Percentiles rank a stretch among this genome's conserved stretches.
phyloP scores from a whole-genome alignment of 2,329 filamentous ascomycete genomes.

The Metarhizium guizhouense region DNA sequence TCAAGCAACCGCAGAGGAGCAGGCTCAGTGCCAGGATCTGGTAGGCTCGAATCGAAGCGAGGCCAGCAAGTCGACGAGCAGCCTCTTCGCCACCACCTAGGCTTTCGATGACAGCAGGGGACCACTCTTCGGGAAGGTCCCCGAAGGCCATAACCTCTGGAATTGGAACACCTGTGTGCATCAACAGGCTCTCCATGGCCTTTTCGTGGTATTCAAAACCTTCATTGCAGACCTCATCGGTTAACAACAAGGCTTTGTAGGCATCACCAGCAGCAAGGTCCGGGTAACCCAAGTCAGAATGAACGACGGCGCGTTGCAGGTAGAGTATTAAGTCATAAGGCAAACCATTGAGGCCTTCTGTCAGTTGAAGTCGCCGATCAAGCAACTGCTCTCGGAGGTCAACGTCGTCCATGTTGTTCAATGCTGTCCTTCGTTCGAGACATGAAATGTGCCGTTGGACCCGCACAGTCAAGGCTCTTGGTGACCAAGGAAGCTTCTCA shows the following conservation, averaged over 20 bases:
- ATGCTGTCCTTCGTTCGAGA: background rate
- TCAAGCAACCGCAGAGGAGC: slow-evolving; percentile 57
- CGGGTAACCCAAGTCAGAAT: slow-evolving; percentile 72
- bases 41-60: slow-evolving; percentile 48
- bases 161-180: slow-evolving; percentile 22
- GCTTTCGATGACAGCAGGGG: slow-evolving; percentile 22
- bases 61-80: slow-evolving; percentile 32
- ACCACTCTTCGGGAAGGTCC: slow-evolving; percentile 26
- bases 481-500: background rate
- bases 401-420: slow-evolving; percentile 21
- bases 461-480: background rate
- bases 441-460: background rate
- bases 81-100: slow-evolving; percentile 24
- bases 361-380: slow-evolving; percentile 46
- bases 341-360: slow-evolving; percentile 39
- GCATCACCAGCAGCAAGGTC: slow-evolving; percentile 86
- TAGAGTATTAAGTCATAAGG: slow-evolving; percentile 58
- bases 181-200: slow-evolving; percentile 43
- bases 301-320: slow-evolving; percentile 59
- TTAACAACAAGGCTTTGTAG: slow-evolving; percentile 79
- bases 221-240: slow-evolving; percentile 72
- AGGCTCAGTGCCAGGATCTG: slow-evolving; percentile 50
- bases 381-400: slow-evolving; percentile 37
- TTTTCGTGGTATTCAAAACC: slow-evolving; percentile 74
- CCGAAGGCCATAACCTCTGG: slow-evolving; percentile 39